Evolutionary conservation across 2,329 filamentous ascomycete genomes (phyloP), one percentile per base, ranked within the genome.

Genomic region (Fusarium hostae): DNA sequence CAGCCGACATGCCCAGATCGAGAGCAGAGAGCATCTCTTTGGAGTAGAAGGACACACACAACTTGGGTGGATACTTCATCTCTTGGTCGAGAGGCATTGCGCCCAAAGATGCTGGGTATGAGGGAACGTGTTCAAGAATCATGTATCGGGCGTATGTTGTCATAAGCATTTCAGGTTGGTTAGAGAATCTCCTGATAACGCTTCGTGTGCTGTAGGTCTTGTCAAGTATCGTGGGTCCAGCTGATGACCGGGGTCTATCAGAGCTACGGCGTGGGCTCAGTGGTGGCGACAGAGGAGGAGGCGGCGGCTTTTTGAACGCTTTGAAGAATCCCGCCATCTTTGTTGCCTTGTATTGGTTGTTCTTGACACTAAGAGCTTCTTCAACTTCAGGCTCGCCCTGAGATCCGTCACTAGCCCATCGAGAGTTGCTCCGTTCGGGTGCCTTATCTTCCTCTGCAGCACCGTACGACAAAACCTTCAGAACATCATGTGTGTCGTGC

Each of bases 41-140:
- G 2, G 86, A 87, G 71, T 83, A 84, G 75, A 83, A 86, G 11
- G 82, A 77, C 35, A 88, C 81, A 59, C 78, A 78, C n/a, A 86
- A 77, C 34, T 78, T 77, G 5, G 74, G 70, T 5, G 75, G 76
- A 10, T 77, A 77, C 32, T 70, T 71, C 61, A 72, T 75, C 44
- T 78, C 74, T 52, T 79, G 79, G 28, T 76, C 67, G 30, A 78
- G 43, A 51, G 75, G 45, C 74, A 77, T 76, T 22, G 75, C 37
- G 8, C 72, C 74, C 2, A 77, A 67, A 34, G 64, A 75, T 22
- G 68, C 55, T 8, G 72, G 73, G 48, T 68, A 73, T 24, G 73
- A 74, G 40, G 76, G 73, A 3, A 76, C 74, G 39, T 79, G 70
- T 43, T 79, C 76, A 5, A 81, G 72, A 18, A 81, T 65, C 58